phyloP scores from a whole-genome alignment of 2,329 filamentous ascomycete genomes.

The Colletotrichum sp. region DNA sequence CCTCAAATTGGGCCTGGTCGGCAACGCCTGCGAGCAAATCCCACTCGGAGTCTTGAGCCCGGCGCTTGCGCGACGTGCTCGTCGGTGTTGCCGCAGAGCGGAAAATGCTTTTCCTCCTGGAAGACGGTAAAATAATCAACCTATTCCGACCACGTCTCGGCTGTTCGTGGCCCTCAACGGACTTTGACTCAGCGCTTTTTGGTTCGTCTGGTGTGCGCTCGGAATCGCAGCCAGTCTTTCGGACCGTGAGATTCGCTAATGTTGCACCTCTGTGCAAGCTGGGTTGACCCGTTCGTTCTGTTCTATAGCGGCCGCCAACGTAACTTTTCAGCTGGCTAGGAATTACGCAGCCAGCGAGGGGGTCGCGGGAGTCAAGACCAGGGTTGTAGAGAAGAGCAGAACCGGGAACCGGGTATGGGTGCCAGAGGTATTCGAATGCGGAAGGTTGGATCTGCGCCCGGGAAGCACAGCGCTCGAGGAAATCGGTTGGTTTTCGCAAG shows the following conservation, averaged over 20 bases:
- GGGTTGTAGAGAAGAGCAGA: not conserved
- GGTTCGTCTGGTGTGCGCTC: not conserved
- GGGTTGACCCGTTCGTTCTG: not conserved
- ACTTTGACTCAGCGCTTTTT: not conserved
- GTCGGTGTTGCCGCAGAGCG: not conserved
- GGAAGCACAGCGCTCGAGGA: not conserved
- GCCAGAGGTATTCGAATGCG: not conserved
- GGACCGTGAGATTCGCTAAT: not conserved
- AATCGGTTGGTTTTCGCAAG: not conserved
- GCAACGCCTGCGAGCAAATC: slow-evolving; percentile 30
- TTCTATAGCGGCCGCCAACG: not conserved
- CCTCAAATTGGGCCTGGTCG: not conserved
- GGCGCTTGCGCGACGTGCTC: slow-evolving; percentile 28
- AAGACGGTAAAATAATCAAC: not conserved
- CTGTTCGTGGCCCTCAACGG: not conserved
- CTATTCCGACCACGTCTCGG: not conserved
- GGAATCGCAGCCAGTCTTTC: not conserved
- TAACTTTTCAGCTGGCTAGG: not conserved
- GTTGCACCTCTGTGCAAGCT: not conserved
- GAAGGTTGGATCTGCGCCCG: not conserved
- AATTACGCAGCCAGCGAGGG: not conserved
- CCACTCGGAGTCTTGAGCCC: slow-evolving; percentile 32
- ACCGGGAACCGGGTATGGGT: not conserved
- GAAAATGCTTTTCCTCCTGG: not conserved
- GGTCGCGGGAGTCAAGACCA: not conserved